Evolutionary conservation across 148 eudicot species (phyloP), one percentile per base, ranked within the genome.

Genomic region (Cornus florida): DNA sequence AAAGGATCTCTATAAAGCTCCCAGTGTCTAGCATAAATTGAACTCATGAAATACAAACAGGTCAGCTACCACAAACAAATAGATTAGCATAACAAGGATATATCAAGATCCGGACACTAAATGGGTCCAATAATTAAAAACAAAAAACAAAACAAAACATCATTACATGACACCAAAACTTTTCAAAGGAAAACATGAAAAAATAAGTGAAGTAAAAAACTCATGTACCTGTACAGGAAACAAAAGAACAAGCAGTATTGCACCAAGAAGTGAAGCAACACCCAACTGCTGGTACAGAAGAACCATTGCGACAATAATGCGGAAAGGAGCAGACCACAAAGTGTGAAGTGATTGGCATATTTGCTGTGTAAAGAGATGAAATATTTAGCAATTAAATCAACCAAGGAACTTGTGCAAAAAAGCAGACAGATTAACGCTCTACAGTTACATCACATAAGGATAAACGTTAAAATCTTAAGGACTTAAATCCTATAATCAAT

Each of bases 251-350:
- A 95, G 88, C 86, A 93, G 46, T 5, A 90, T 72, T 75, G 97
- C 93, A 79, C 98, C 98, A 76, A 93, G 68, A 82, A 95, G 91
- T 65, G 98, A 88, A 82, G 98, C 93, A 82, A 93, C 86, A 24
- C 98, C 98, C 72, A 95, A 75, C 85, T 93, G 91, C 80, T 82
- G 88, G 83, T 87, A 95, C 64, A 95, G 92, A 72, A 95, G 94
- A 83, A 93, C 83, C 92, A 95, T 79, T 62, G 98, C 87, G 72
- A 95, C 19, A 28, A 87, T 59, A 43, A 95, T 95, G 72, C 98
- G 98, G 68, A 93, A 89, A 76, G 98, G 98, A 87, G 98, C 96
- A 53, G 98, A 95, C 98, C 98, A 95, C 86, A 95, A 74, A 28
- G 91, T 88, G 81, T 95, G 97, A 71, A 95, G 94, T 31, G 97